These are phyloP conservation scores for Massariosphaeria phaeospora DNA, from an alignment of 495 filamentous ascomycete genomes.

Conservation along the genomic window DNA sequence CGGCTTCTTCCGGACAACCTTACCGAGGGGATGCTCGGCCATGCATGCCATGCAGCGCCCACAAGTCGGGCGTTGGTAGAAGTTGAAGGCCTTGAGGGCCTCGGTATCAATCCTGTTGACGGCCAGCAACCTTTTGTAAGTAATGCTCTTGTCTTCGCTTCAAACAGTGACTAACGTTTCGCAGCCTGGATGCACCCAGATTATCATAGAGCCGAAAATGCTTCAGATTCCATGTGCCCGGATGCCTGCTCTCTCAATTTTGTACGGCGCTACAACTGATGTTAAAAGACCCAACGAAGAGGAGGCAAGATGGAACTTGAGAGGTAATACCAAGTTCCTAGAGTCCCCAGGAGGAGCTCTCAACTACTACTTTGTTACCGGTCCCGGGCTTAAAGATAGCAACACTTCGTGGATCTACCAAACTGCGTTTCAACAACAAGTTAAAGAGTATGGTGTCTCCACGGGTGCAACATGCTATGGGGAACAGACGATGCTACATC, in stretches of 20 bases:
- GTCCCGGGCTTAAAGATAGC: not conserved
- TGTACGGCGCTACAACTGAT: not conserved
- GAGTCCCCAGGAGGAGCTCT: not conserved
- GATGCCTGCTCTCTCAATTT: not conserved
- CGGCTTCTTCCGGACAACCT: not conserved
- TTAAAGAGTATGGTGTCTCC: not conserved
- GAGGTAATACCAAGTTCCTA: not conserved
- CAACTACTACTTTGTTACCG: not conserved
- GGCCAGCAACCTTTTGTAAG: not conserved
- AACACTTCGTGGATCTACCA: not conserved
- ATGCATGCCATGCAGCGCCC: not conserved
- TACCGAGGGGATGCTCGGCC: not conserved
- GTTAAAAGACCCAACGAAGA: not conserved
- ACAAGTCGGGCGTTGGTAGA: not conserved
- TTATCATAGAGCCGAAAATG: not conserved
- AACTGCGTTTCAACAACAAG: not conserved
- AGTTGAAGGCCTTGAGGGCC: not conserved
- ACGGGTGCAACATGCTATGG: not conserved
- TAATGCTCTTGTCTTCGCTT: not conserved
- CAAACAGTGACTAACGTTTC: not conserved
- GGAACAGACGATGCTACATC: no score
- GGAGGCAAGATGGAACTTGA: not conserved
- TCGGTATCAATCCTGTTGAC: not conserved
- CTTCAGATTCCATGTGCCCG: not conserved
- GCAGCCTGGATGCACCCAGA: not conserved